phyloP scores from a whole-genome alignment of 345 rosid genomes.

The Laguncularia racemosa region DNA sequence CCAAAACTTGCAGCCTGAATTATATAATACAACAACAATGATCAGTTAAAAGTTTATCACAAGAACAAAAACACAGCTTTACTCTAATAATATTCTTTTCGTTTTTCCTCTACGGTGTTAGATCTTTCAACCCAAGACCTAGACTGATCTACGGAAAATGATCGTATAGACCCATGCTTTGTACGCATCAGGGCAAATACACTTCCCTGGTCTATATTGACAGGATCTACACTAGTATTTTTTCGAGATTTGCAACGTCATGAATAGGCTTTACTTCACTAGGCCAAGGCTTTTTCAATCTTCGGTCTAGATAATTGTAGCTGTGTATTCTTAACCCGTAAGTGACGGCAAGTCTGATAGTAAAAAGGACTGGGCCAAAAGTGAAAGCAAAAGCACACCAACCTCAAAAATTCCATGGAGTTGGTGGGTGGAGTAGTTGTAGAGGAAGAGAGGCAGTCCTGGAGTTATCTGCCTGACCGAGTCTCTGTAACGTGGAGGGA shows the following conservation, averaged over 20 bases:
- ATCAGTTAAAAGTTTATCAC: background rate
- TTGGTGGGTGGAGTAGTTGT: constrained; percentile 59
- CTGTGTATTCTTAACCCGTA: no score
- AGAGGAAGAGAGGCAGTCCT: constrained; percentile 60
- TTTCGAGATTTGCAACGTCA: no score
- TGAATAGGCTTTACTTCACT: no score
- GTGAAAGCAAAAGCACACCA: background rate
- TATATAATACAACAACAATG: background rate
- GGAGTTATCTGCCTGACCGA: constrained; percentile 59
- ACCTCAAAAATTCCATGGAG: constrained; percentile 64
- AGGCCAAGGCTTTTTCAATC: no score
- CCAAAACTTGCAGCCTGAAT: constrained; percentile 88
- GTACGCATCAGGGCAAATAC: no score
- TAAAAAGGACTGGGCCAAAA: background rate
- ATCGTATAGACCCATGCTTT: no score
- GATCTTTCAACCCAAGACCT: background rate
- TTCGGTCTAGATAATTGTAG: no score
- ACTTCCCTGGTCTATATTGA: no score
- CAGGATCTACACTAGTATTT: no score
- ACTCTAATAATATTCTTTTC: background rate
- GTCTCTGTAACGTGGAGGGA: constrained; percentile 51
- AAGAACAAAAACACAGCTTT: background rate
- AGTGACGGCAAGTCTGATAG: no score
- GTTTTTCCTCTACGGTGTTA: background rate
- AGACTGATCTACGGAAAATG: no score